Evolutionary conservation across 768 basidiomycete species (phyloP), one percentile per base, ranked within the genome.

Genomic region (Fomitopsis serialis): DNA sequence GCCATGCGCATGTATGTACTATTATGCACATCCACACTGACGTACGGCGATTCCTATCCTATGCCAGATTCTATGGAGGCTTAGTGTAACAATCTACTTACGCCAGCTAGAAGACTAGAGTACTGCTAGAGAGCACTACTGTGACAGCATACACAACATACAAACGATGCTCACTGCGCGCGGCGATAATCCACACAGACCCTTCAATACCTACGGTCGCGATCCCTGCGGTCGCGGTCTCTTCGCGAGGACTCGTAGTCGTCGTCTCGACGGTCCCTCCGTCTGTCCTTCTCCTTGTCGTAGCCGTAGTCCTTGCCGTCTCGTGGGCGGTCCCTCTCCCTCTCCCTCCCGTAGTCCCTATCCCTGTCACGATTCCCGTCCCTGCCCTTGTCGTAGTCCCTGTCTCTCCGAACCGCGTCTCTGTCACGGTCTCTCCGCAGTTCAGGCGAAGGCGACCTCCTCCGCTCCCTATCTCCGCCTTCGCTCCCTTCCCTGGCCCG

Each of bases 391-490:
- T 75, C 74, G 47, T 64, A 51, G 46, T 70, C 64, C 23, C 65
- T 50, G 17, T 62, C 58, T 10, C 54, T 29, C 13, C 53, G 40
- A 35, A 60, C 58, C 13, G 46, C 50, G 21, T 61, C 65, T 4
- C 58, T 48, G 46, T 65, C 68, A 3, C 68, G 59, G n/a, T 69
- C 63, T 36, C 54, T 45, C 53, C 44, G 46, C n/a, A 61, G 56
- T 19, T 68, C 37, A 37, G 65, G 55, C 8, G 66, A 63, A 0
- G 81, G 80, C 2, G 84, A 82, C 54, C 76, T 68, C 2, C 63
- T 58, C 29, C 53, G 9, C 48, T 64, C 52, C 55, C 62, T 27
- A 57, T 53, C 54, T 61, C 63, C 47, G 59, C 63, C 58, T 50
- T 43, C 45, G 24, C 48, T 58, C 2, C 52, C 63, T 2, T 64